Base-by-base conservation (phyloP, 2,329 filamentous ascomycete species). In the Didymella pinodella region DNA sequence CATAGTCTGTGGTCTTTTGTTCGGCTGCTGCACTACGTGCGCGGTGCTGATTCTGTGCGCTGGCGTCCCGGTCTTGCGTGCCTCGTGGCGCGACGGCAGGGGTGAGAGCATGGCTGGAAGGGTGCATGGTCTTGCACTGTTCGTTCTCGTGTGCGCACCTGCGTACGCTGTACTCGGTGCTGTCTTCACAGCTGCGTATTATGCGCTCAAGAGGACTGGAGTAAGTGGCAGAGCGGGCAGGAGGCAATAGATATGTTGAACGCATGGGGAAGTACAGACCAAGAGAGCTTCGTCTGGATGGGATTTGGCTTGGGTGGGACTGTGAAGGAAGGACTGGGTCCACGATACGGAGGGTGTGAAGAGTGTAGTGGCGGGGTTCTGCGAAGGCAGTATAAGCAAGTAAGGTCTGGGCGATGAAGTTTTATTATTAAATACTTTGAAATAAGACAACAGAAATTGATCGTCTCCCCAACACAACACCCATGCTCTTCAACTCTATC, bases 391-490 rank as follows among this genome's bases (percentile, higher is more conserved):
- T 18, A 26, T 10, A 6, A 12, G 18, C 29, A 31, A 10, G 10
- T 31, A 11, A 11, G 10, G 11, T 11, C 7, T 31, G 29, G 11
- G 28, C 11, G 16, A 29, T 29, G 22, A 26, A 12, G 18, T 29
- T n/a, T 18, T 14, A 38, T 14, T 41, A 38, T 31, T 11, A 8
- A 31, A 28, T 40, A 26, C 5, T 7, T 25, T 1, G 10, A 32
- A n/a, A 32, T 25, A 47, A 4, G 10, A 47, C 28, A 7, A 34
- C 14, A 54, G 44, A 36, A 36, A 54, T 48, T 34, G 22, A 22
- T 47, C 44, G 7, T 32, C 26, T 43, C n/a, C 36, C 20, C 36
- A 4, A 20, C 22, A 18, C 51, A 49, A 45, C 53, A 40, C 46
- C 46, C 4, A 11, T 22, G 29, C 53, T 29, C 40, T 38, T n/a